phyloP scores from a whole-genome alignment of 768 basidiomycete genomes.

The Mycena maculata region DNA sequence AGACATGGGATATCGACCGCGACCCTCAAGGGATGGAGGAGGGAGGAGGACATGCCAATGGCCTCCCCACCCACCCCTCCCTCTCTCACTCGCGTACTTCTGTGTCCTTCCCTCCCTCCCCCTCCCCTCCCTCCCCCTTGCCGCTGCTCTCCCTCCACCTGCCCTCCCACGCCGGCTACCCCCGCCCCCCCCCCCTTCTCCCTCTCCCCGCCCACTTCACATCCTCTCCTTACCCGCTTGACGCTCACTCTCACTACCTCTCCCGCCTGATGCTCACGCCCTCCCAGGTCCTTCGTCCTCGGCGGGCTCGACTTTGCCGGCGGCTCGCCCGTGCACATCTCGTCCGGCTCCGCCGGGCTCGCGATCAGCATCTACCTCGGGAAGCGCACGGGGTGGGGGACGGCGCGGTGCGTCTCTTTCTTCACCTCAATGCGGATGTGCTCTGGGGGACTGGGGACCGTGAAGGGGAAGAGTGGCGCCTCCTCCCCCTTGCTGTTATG shows the following conservation, averaged over 20 bases:
- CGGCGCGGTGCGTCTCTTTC: constrained; percentile 48
- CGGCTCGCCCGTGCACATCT: constrained; percentile 78
- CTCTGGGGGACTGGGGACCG: background rate
- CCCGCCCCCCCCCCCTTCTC: constrained; percentile 88
- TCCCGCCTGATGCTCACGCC: constrained; percentile 69
- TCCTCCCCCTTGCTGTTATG: too few species aligned
- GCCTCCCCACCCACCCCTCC: constrained; percentile 87
- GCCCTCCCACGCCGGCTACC: constrained; percentile 58
- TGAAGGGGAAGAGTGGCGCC: too few species aligned
- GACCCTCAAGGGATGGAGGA: too few species aligned
- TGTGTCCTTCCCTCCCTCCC: constrained; percentile 93
- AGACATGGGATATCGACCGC: too few species aligned
- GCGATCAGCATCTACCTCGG: constrained; percentile 73
- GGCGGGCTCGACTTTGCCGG: constrained; percentile 75
- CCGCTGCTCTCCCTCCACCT: too few species aligned
- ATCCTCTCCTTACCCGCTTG: constrained; percentile 90
- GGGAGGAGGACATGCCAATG: too few species aligned
- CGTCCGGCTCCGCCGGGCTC: constrained; percentile 72
- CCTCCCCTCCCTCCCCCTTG: constrained; percentile 50
- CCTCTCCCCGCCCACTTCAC: constrained; percentile 85
- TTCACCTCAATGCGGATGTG: background rate
- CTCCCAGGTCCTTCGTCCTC: constrained; percentile 58
- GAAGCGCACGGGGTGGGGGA: constrained; percentile 73
- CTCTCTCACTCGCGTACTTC: constrained; percentile 85
- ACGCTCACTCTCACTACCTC: constrained; percentile 55